These are phyloP conservation scores for Chimonanthus praecox DNA, from an alignment of 164 flowering plant species.

Conservation along the genomic window DNA sequence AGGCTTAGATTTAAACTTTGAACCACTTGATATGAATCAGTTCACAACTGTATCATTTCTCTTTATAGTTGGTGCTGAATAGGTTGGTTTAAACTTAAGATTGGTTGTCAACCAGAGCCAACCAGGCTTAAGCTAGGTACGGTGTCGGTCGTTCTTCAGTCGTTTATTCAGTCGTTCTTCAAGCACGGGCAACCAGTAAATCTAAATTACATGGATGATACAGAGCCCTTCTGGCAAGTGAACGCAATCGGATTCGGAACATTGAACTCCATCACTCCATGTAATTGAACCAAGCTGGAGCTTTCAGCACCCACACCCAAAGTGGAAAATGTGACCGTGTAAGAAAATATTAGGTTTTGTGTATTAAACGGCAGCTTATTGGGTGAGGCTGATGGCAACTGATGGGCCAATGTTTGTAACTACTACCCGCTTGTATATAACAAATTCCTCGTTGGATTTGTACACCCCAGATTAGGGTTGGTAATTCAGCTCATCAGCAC, in stretches of 20 bases:
- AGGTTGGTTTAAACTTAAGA: too few species aligned
- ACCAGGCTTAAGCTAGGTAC: too few species aligned
- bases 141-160: too few species aligned
- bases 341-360: constrained; percentile 30
- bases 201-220: constrained; percentile 23
- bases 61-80: too few species aligned
- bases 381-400: constrained; percentile 58
- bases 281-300: constrained; percentile 55
- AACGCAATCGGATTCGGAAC: constrained; percentile 78
- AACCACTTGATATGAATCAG: too few species aligned
- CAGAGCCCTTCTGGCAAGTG: constrained; percentile 23
- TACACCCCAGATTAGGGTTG: constrained; percentile 76
- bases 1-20: too few species aligned
- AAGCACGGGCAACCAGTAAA: background rate
- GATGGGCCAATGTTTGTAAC: constrained; percentile 65
- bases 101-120: too few species aligned
- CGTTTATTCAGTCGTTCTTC: too few species aligned
- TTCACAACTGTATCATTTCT: too few species aligned
- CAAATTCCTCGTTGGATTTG: constrained; percentile 13
- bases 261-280: constrained; percentile 71
- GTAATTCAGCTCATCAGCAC: constrained; percentile 72
- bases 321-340: constrained; percentile 45
- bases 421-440: constrained; percentile 40
- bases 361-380: constrained; percentile 50
- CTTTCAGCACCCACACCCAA: background rate